phyloP scores from a whole-genome alignment of 1,284 basidiomycete species.

The Marasmius sp. region DNA sequence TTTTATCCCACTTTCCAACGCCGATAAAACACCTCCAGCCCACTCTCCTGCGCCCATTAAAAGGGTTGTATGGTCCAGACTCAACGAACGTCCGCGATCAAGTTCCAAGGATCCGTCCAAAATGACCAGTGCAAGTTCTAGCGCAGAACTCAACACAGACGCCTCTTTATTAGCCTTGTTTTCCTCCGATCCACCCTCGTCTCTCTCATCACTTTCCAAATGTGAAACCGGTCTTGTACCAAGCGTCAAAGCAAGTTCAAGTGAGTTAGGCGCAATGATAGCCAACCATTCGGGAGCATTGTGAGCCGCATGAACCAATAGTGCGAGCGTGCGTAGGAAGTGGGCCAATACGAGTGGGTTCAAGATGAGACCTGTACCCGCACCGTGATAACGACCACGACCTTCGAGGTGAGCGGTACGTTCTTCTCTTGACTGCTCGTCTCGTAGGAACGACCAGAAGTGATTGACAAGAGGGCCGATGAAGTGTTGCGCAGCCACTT shows the following conservation, averaged over 20 bases:
- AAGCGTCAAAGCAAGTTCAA: slow-evolving; percentile 81
- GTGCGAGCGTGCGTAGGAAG: slow-evolving; percentile 72
- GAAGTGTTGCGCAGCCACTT: slow-evolving; percentile 83
- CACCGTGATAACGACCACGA: slow-evolving; percentile 60
- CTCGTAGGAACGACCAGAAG: slow-evolving; percentile 88
- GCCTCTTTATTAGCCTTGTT: slow-evolving; percentile 50
- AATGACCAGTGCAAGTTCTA: slow-evolving; percentile 78
- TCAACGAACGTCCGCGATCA: slow-evolving; percentile 74
- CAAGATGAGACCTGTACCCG: slow-evolving; percentile 80
- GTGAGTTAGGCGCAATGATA: slow-evolving; percentile 75
- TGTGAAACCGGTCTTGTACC: slow-evolving; percentile 65
- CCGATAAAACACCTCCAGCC: slow-evolving; percentile 70
- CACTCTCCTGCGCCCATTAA: slow-evolving; percentile 80
- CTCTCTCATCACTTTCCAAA: slow-evolving; percentile 43
- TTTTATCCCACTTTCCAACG: slow-evolving; percentile 64
- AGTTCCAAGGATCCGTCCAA: slow-evolving; percentile 75
- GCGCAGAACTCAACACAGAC: slow-evolving; percentile 67
- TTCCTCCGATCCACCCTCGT: slow-evolving; percentile 24
- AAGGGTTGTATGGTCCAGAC: slow-evolving; percentile 72
- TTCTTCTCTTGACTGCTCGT: slow-evolving; percentile 74
- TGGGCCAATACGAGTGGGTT: slow-evolving; percentile 74
- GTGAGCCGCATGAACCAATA: slow-evolving; percentile 82
- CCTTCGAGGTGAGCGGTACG: slow-evolving; percentile 53
- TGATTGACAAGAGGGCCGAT: slow-evolving; percentile 86
- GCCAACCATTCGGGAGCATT: slow-evolving; percentile 80